Percentiles rank a stretch among this genome's conserved stretches.
Conservation (phyloP, 495 filamentous ascomycete species). For the Xylaria palmicola region DNA sequence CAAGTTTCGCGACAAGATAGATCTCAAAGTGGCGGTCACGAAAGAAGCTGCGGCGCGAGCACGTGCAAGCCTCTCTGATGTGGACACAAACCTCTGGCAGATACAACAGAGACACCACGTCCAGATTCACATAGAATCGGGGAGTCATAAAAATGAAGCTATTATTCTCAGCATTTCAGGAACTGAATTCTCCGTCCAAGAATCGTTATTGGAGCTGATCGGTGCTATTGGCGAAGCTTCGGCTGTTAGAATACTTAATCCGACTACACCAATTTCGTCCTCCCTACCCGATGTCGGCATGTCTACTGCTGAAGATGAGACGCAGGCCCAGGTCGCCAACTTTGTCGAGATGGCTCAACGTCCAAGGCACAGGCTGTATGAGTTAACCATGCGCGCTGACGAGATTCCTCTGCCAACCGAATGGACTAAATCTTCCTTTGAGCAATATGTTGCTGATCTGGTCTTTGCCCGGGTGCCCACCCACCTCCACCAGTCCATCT, state of each 20-base stretch:
- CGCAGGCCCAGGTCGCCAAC: not conserved
- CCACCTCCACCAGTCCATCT: constrained; percentile 25
- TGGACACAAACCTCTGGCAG: constrained; percentile 23
- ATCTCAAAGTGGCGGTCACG: constrained; percentile 25
- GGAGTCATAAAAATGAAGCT: not conserved
- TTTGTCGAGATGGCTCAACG: not conserved
- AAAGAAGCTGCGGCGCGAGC: constrained; percentile 19
- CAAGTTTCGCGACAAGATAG: constrained; percentile 17
- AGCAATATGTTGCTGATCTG: constrained; percentile 35
- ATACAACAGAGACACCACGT: constrained; percentile 23
- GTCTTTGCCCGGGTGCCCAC: constrained; percentile 26
- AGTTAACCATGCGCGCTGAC: constrained; percentile 25
- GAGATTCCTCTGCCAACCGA: constrained; percentile 29
- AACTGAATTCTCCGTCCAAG: constrained; percentile 19
- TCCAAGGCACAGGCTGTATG: constrained; percentile 17
- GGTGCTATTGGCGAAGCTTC: constrained; percentile 17
- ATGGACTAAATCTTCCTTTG: constrained; percentile 39
- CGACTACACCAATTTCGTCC: not conserved
- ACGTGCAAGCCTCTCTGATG: constrained; percentile 14
- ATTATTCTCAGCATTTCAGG: constrained; percentile 24
- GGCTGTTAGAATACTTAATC: constrained; percentile 21
- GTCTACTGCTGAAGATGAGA: constrained; percentile 13
- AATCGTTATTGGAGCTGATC: constrained; percentile 23
- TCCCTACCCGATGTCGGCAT: constrained; percentile 10
- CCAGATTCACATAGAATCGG: constrained; percentile 20